phyloP scores from a whole-genome alignment of 352 stramenopile genomes.

The Phytophthora boehmeriae region DNA sequence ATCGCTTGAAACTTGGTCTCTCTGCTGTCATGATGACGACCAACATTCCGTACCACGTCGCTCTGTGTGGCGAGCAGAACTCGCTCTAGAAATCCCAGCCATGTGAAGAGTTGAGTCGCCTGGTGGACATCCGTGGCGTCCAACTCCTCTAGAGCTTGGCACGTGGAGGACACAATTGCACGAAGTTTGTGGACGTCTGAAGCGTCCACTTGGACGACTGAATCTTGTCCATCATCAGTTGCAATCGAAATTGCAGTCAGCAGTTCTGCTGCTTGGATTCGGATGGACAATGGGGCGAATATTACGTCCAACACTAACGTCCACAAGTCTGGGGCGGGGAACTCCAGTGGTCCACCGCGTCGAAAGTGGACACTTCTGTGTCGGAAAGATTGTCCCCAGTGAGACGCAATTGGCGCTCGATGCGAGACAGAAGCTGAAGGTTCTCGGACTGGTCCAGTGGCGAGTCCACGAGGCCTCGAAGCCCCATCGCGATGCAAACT shows the following conservation, averaged over 20 bases:
- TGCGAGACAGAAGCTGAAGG: conserved; percentile 47
- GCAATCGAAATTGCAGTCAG: conserved; percentile 50
- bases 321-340: conserved; percentile 56
- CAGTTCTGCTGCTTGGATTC: conserved; percentile 62
- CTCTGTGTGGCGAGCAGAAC: conserved; percentile 50
- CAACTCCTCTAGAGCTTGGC: conserved; percentile 66
- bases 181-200: conserved; percentile 54
- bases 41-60: conserved; percentile 33
- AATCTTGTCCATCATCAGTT: conserved; percentile 12
- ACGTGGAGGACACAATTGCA: conserved; percentile 75
- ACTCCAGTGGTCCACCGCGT: conserved; percentile 13
- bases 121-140: conserved; percentile 45
- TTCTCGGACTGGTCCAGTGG: conserved; percentile 56
- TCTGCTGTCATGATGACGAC: too few relatives aligned
- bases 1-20: too few relatives aligned
- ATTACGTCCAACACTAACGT: conserved; percentile 70
- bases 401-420: conserved; percentile 47
- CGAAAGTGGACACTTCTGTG: neutral
- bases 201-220: conserved; percentile 11
- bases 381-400: conserved; percentile 2
- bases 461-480: conserved; percentile 43
- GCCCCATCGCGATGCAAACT: neutral
- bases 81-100: conserved; percentile 67
- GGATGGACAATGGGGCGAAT: conserved; percentile 67
- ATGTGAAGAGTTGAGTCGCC: conserved; percentile 57